Evolutionary conservation across 306 rosid genomes (phyloP).

Genomic region (Bauhinia variegata): DNA sequence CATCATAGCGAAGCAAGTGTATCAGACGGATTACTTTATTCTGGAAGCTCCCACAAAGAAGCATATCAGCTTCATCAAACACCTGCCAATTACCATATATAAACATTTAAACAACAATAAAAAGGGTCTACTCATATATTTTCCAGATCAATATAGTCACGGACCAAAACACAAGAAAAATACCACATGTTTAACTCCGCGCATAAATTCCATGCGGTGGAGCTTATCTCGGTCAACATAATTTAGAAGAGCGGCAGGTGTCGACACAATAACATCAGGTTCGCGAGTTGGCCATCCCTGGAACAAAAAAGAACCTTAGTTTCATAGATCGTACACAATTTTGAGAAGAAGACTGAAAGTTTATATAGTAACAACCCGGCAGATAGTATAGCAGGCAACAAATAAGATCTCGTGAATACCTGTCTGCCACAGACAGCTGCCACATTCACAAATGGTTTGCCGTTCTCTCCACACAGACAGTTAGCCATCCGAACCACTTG

Average conservation of each 20-base stretch:
- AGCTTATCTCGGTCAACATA: slow-evolving; percentile 63
- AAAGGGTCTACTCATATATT: neutral
- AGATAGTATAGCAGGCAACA: too few species aligned
- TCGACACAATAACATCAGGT: slow-evolving; percentile 38
- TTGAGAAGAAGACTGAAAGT: too few species aligned
- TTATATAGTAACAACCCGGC: too few species aligned
- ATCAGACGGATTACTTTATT: slow-evolving; percentile 89
- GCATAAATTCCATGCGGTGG: slow-evolving; percentile 67
- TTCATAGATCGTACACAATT: too few species aligned
- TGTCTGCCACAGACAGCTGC: too few species aligned
- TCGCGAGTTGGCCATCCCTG: too few species aligned
- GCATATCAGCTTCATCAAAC: slow-evolving; percentile 99
- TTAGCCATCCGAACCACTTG: slow-evolving; percentile 86
- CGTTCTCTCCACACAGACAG: slow-evolving; percentile 65
- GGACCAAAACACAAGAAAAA: slow-evolving; percentile 25
- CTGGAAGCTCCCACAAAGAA: slow-evolving; percentile 89
- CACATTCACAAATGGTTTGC: too few species aligned
- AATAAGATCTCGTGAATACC: too few species aligned
- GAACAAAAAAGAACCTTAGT: too few species aligned
- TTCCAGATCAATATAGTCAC: neutral
- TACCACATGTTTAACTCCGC: slow-evolving; percentile 87
- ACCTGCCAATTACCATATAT: slow-evolving; percentile 56
- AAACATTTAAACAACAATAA: neutral
- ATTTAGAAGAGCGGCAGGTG: slow-evolving; percentile 94
- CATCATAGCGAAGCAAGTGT: slow-evolving; percentile 82